Evolutionary conservation across 2,329 filamentous ascomycete genomes (phyloP), one percentile per base, ranked within the genome.

Genomic region (Nectriaceae sp.): DNA sequence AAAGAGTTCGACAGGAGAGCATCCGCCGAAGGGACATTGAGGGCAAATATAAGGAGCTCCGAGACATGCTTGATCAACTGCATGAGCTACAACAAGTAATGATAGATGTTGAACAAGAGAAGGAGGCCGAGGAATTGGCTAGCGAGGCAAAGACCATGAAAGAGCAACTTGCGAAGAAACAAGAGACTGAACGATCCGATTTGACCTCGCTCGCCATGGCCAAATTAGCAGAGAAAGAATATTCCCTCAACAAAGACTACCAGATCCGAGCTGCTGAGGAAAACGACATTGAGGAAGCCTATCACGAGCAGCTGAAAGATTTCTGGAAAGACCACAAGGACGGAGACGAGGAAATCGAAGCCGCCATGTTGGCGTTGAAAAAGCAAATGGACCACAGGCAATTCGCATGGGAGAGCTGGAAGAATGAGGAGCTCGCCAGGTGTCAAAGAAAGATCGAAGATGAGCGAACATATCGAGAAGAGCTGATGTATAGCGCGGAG

Each of bases 211-310:
- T 54, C 3, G 61, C 65, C 0, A 55, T 60, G 5, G 57, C 47
- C 1, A 69, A 65, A 40, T 48, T 77, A 5, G 48, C 54, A 3
- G 62, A 66, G 2, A 64, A 65, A 19, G 70, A 77, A 52, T 46
- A 53, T 1, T 47, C 50, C 3, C 67, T 77, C 44, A 51, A 67
- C 4, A 53, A 55, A 5, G 77, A 82, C 29, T 75, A 75, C 52
- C 61, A 61, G 5, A 50, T 60, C 4, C 73, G 77, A 1, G 64
- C 71, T 1, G 58, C 57, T 1, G 65, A 70, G 37, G 79, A 82
- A 57, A 61, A 60, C 10, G 61, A 57, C 5, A 63, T 77, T 5
- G 76, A 81, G 52, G 65, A 70, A 4, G 61, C 70, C 24, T 82
- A 82, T 54, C 57, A 68, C 1, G 51, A 55, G 13, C 60, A 68